Evolutionary conservation across 306 rosid species (phyloP).

Genomic region (Trifolium fragiferum): DNA sequence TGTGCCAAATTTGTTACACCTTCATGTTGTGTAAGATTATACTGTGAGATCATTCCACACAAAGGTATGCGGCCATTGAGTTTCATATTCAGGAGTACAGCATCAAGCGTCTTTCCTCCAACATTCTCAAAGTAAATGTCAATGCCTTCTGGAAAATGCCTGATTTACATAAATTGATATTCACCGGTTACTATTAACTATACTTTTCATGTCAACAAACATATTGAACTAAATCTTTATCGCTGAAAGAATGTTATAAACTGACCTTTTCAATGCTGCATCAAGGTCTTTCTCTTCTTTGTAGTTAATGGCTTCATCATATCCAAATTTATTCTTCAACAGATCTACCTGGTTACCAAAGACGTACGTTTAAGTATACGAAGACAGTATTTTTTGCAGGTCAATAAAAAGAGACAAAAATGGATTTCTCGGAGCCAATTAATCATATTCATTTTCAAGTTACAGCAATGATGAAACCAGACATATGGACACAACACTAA

Average conservation of each 20-base stretch:
- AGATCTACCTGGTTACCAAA: constrained; percentile 38
- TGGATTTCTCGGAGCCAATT: not conserved
- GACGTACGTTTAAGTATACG: too few species aligned
- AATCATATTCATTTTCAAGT: not conserved
- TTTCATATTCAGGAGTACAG: constrained; percentile 39
- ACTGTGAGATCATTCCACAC: constrained; percentile 42
- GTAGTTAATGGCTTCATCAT: constrained; percentile 47
- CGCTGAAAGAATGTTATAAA: not conserved
- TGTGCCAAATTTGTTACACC: constrained; percentile 29
- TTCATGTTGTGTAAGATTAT: constrained; percentile 23
- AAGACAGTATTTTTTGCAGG: too few species aligned
- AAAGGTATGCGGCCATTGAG: constrained; percentile 10
- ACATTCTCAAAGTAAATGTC: constrained; percentile 38
- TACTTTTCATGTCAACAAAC: not conserved
- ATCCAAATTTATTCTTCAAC: constrained; percentile 37
- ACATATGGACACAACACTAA: not conserved
- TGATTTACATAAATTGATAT: not conserved
- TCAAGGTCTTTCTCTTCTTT: constrained; percentile 49
- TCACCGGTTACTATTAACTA: too few species aligned
- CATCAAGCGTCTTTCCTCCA: constrained; percentile 40
- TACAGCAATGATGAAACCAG: too few species aligned
- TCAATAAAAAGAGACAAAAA: not conserved
- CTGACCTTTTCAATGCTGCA: constrained; percentile 47
- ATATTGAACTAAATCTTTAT: not conserved
- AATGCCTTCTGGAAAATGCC: constrained; percentile 43